These are phyloP conservation scores for Hordeum marinum DNA, from an alignment of 176 grass and related monocot genomes.

Conservation along the genomic window DNA sequence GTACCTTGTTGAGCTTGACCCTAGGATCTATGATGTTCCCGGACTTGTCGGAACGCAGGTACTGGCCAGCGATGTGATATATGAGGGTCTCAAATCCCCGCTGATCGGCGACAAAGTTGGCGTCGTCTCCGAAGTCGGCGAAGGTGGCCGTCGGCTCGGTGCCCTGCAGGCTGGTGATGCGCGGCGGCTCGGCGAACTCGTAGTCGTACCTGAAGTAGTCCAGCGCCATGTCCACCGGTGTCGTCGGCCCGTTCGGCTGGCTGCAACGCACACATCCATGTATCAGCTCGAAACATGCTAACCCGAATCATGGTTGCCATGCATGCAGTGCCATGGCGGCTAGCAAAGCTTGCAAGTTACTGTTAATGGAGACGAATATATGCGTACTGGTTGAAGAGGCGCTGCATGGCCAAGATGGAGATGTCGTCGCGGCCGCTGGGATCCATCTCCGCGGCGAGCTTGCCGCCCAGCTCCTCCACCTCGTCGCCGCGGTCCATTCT, in stretches of 20 bases:
- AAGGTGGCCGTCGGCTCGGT: slow-evolving; percentile 44
- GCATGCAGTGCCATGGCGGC: neutral
- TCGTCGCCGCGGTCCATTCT: slow-evolving; percentile 13
- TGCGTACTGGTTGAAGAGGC: slow-evolving; percentile 42
- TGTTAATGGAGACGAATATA: too few relatives aligned
- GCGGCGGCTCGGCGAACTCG: slow-evolving; percentile 61
- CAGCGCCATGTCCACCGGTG: slow-evolving; percentile 52
- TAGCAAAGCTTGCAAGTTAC: too few relatives aligned
- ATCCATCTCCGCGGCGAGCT: slow-evolving; percentile 22
- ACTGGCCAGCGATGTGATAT: slow-evolving; percentile 41
- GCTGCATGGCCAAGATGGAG: slow-evolving; percentile 52
- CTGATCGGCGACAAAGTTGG: slow-evolving; percentile 58
- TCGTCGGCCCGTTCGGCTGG: slow-evolving; percentile 2
- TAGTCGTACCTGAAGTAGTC: slow-evolving; percentile 61
- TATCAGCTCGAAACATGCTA: neutral
- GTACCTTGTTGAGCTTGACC: slow-evolving; percentile 32
- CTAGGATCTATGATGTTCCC: slow-evolving; percentile 37
- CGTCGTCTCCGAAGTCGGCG: slow-evolving; percentile 36
- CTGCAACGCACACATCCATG: neutral
- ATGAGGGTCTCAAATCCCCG: slow-evolving; percentile 46
- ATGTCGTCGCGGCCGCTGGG: slow-evolving; percentile 41
- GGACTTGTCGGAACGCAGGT: slow-evolving; percentile 29
- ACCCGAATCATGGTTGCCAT: neutral
- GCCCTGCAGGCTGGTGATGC: slow-evolving; percentile 59
- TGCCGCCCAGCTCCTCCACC: neutral